Evolutionary conservation across 108 stramenopile species (phyloP).

Genomic region (Seminavis robusta): DNA sequence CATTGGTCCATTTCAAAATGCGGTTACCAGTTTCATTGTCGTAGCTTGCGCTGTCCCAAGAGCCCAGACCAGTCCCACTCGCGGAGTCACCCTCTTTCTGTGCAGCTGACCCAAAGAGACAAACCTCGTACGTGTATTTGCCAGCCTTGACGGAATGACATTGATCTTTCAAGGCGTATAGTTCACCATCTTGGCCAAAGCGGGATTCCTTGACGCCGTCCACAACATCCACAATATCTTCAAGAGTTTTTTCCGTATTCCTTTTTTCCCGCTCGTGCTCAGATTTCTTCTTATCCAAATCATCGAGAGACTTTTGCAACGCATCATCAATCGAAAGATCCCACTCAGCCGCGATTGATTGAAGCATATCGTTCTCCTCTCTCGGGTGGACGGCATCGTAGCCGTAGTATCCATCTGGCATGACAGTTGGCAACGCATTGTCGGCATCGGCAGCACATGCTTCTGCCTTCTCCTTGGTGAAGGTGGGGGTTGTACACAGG

Average conservation of each 20-base stretch:
- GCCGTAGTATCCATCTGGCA: constrained; percentile 62
- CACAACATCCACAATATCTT: constrained; percentile 37
- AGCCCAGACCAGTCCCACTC: constrained; percentile 56
- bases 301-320: background rate
- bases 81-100: constrained; percentile 53
- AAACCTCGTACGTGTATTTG: constrained; percentile 81
- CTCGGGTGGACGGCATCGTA: constrained; percentile 42
- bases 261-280: constrained; percentile 12
- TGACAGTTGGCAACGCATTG: constrained; percentile 26
- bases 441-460: background rate
- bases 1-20: constrained; percentile 53
- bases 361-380: constrained; percentile 31
- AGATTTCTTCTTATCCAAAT: constrained; percentile 11
- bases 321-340: background rate
- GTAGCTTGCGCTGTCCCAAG: constrained; percentile 34
- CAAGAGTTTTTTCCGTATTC: constrained; percentile 20
- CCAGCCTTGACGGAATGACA: constrained; percentile 61
- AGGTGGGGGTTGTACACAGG: background rate
- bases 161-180: constrained; percentile 46
- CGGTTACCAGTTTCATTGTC: constrained; percentile 38
- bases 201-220: constrained; percentile 31
- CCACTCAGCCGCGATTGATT: constrained; percentile 23
- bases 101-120: constrained; percentile 56
- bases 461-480: background rate
- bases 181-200: constrained; percentile 64